Percentiles rank a stretch among this genome's conserved stretches.
Conservation (phyloP, 257 asterid species). For the Jacaranda copaia region DNA sequence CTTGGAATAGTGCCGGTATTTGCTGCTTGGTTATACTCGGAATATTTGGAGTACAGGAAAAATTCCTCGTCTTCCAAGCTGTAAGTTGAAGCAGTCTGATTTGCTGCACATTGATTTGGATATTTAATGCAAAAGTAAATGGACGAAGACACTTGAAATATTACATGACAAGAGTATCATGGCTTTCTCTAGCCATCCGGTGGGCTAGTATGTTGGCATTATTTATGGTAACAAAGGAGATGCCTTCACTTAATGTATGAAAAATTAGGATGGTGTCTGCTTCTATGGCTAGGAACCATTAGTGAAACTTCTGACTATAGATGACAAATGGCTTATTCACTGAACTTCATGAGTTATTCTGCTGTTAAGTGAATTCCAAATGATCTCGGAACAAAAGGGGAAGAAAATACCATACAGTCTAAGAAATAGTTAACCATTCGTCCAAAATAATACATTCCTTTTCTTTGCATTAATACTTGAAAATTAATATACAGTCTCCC, state of each 20-base stretch:
- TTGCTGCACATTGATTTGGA: background rate
- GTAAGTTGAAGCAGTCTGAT: conserved; percentile 35
- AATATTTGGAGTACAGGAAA: conserved; percentile 74
- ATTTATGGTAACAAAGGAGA: background rate
- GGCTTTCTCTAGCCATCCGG: conserved; percentile 7
- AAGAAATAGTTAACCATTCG: background rate
- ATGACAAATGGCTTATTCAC: conserved; percentile 14
- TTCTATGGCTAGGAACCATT: conserved; percentile 12
- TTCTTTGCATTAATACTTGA: conserved; percentile 14
- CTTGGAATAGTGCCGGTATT: conserved; percentile 72
- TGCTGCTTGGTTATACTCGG: conserved; percentile 87
- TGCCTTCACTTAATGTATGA: conserved; percentile 19
- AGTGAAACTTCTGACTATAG: background rate
- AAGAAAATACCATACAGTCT: conserved; percentile 9
- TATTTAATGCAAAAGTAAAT: background rate
- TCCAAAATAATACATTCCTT: background rate
- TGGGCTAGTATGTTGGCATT: background rate
- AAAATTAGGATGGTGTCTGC: background rate
- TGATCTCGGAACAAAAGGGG: background rate
- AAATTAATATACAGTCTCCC: background rate
- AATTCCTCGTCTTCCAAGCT: conserved; percentile 35
- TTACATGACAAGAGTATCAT: conserved; percentile 1
- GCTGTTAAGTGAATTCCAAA: background rate
- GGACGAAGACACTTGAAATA: conserved; percentile 15
- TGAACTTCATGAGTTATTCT: background rate